Percentiles rank a stretch among this genome's conserved stretches.
phyloP scores from a whole-genome alignment of 2,329 filamentous ascomycete genomes.

The Bipolaris gigantea region DNA sequence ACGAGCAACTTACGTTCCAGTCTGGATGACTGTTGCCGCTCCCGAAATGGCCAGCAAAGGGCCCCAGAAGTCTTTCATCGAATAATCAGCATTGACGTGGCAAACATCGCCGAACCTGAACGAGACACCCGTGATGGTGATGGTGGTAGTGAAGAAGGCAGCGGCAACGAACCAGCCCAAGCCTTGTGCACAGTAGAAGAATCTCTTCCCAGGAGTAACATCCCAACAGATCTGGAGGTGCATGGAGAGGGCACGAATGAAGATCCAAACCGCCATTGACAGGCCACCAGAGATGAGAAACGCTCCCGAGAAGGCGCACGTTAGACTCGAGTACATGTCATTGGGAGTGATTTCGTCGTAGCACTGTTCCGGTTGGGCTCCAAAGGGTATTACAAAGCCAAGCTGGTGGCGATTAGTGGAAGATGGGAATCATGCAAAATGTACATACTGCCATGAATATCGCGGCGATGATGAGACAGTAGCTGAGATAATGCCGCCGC shows the following conservation, averaged over 20 bases:
- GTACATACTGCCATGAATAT: slow-evolving; percentile 76
- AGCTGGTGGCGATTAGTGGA: slow-evolving; percentile 57
- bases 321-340: slow-evolving; percentile 78
- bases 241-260: slow-evolving; percentile 84
- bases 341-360: slow-evolving; percentile 89
- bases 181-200: slow-evolving; percentile 82
- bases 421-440: neutral
- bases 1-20: slow-evolving; percentile 68
- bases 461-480: slow-evolving; percentile 77
- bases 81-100: slow-evolving; percentile 89
- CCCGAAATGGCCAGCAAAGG: slow-evolving; percentile 79
- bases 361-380: slow-evolving; percentile 76
- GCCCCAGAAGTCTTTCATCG: slow-evolving; percentile 85
- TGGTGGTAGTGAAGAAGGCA: slow-evolving; percentile 71
- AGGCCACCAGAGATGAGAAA: slow-evolving; percentile 86
- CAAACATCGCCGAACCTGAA: slow-evolving; percentile 91
- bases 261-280: slow-evolving; percentile 84
- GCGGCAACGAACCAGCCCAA: slow-evolving; percentile 83
- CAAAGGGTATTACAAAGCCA: slow-evolving; percentile 87
- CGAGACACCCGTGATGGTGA: slow-evolving; percentile 87
- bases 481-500: slow-evolving; percentile 87
- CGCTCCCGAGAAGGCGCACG: slow-evolving; percentile 86
- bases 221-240: slow-evolving; percentile 99
- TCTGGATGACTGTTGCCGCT: slow-evolving; percentile 75
- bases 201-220: slow-evolving; percentile 79